phyloP scores from a whole-genome alignment of 2,329 filamentous ascomycete species.

The Teratosphaeria destructans region DNA sequence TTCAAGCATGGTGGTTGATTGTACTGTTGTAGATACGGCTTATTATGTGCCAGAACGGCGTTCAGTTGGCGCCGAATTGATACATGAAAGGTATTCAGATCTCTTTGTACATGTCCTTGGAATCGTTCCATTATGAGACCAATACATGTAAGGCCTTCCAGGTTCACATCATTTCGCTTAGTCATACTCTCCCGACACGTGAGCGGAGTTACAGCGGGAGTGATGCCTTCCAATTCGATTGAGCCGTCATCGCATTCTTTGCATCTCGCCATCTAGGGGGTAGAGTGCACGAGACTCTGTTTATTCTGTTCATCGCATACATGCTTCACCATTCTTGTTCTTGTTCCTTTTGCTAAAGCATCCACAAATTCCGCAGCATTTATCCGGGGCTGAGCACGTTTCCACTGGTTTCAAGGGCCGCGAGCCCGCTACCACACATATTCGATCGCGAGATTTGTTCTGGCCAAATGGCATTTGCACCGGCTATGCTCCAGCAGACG shows the following conservation, averaged over 20 bases:
- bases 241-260: neutral
- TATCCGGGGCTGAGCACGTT: neutral
- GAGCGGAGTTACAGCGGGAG: neutral
- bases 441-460: neutral
- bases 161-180: neutral
- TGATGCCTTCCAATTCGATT: neutral
- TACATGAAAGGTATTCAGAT: neutral
- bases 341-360: neutral
- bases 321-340: neutral
- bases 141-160: too few species aligned
- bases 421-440: neutral
- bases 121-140: neutral
- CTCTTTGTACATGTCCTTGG: neutral
- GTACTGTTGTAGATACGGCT: neutral
- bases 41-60: neutral
- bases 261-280: neutral
- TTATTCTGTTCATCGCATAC: neutral
- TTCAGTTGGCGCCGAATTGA: neutral
- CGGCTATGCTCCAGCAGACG: constrained; percentile 39
- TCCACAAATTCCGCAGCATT: neutral
- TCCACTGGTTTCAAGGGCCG: neutral
- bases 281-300: neutral
- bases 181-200: neutral
- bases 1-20: neutral
- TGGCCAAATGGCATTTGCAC: constrained; percentile 39